phyloP scores from a whole-genome alignment of 2,329 filamentous ascomycete species.

The Pezicula rhizophila region DNA sequence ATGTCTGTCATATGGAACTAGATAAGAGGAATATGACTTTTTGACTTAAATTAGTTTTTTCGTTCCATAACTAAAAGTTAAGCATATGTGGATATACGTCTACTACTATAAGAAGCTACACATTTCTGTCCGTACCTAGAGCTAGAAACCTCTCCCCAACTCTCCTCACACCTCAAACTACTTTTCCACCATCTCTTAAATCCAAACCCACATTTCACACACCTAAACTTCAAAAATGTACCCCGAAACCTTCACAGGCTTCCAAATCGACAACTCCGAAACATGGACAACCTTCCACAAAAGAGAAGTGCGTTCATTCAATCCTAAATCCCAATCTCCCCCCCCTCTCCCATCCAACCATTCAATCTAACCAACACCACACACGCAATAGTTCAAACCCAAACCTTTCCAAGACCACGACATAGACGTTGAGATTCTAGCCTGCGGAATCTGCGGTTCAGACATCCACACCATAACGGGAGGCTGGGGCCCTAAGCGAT shows the following conservation, averaged over 20 bases:
- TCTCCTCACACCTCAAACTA: no score
- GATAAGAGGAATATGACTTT: no score
- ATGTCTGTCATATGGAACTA: no score
- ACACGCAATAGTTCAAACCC: conserved; percentile 40
- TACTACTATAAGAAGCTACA: no score
- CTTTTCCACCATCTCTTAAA: no score
- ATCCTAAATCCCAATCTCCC: not conserved
- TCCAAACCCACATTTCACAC: no score
- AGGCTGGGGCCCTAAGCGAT: conserved; percentile 31
- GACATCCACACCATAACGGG: conserved; percentile 65
- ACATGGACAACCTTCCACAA: conserved; percentile 11
- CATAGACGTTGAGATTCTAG: conserved; percentile 78
- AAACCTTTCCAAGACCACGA: conserved; percentile 85
- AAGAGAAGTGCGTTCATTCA: conserved; percentile 1
- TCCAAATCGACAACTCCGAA: conserved; percentile 38
- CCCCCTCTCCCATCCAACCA: not conserved
- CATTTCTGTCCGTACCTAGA: no score
- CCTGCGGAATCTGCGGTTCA: conserved; percentile 66
- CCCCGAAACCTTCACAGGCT: conserved; percentile 52
- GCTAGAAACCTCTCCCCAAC: no score
- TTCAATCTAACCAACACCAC: conserved; percentile 41
- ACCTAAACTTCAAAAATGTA: conserved; percentile 22
- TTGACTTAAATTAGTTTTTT: no score
- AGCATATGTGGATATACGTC: no score
- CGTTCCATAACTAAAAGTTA: no score